Base-by-base conservation (phyloP, 164 flowering plant species). In the Tetrastigma voinierianum region DNA sequence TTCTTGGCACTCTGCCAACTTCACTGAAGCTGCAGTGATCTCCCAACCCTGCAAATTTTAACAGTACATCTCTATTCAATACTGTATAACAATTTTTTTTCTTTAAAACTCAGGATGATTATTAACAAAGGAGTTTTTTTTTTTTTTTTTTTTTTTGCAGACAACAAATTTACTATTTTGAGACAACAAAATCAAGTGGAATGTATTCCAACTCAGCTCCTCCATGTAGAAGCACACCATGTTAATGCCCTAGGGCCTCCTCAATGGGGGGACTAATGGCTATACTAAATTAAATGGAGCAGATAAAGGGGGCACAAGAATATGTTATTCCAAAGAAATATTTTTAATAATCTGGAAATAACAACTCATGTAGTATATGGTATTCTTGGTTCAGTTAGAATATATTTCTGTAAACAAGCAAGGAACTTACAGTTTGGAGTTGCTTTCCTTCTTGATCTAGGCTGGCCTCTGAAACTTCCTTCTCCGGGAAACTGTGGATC, bases 21-120 rank as follows among this genome's bases (percentile, higher is more conserved):
- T 90, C 59, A 69, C 81, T n/a, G 95, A 84, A 66, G 96, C 95
- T 57, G 86, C 83, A 48, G 79, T 76, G 19, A 89, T 82, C 80
- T 93, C 91, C 89, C 80, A 81, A 18, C 80, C 93, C 98, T 92
- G 85, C 73, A 73, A 64, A 58, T 71, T 66, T 62, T 23, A 64
- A 46, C 32, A 61, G n/a, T 21, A 56, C 13, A 15, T 0, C 5
- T 12, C 14, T 20, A 48, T 12, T 23, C 54, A 49, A 49, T 49
- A 49, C 2, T 11, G 52, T 49, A 14, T 49, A 4, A 49, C 4
- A 4, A 49, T 14, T 49, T 49, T 49, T 49, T 14, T 49, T 49
- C 15, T 49, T 17, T 49, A 49, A 49, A 4, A 14, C 6, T 14
- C 7, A 14, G 52, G 40, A 4, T 25, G 40, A 25, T 2, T 25